Evolutionary conservation across 768 basidiomycete genomes (phyloP), one percentile per base, ranked within the genome.

Genomic region (Amanita muscaria): DNA sequence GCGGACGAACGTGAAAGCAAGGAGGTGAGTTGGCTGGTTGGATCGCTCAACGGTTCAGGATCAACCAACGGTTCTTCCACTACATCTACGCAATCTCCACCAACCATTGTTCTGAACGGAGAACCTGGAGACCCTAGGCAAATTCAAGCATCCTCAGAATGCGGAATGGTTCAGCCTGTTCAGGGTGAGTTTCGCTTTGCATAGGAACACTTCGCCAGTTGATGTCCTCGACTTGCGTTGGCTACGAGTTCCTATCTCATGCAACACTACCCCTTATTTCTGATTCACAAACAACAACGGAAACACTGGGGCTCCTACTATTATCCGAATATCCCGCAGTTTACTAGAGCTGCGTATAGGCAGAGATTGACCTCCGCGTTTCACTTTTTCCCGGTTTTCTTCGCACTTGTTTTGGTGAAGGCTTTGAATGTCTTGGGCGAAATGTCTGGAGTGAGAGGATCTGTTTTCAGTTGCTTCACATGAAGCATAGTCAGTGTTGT

Each of bases 281-380:
- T 16, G 70, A 76, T 47, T 55, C 61, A 15, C 55, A 59, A 42
- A 74, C 74, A 1, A 60, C 70, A 16, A 73, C 79, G 41, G 70
- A 74, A 40, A 75, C 76, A 0, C 59, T 87, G 7, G 85, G 85
- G 4, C 76, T 81, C 49, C 64, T 89, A 2, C 72, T 88, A n/a
- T n/a, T n/a, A n/a, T n/a, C n/a, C n/a, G n/a, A n/a, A n/a, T n/a
- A n/a, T n/a, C n/a, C n/a, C n/a, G n/a, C n/a, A n/a, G n/a, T n/a
- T n/a, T n/a, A n/a, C n/a, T n/a, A n/a, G n/a, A n/a, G n/a, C n/a
- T n/a, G n/a, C n/a, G n/a, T n/a, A n/a, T n/a, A n/a, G n/a, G n/a
- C n/a, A n/a, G n/a, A n/a, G n/a, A n/a, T n/a, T n/a, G n/a, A n/a
- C n/a, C n/a, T n/a, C n/a, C n/a, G n/a, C n/a, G n/a, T n/a, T n/a